Evolutionary conservation across 2,329 filamentous ascomycete genomes (phyloP).

Genomic region (Fusarium ramigenum): DNA sequence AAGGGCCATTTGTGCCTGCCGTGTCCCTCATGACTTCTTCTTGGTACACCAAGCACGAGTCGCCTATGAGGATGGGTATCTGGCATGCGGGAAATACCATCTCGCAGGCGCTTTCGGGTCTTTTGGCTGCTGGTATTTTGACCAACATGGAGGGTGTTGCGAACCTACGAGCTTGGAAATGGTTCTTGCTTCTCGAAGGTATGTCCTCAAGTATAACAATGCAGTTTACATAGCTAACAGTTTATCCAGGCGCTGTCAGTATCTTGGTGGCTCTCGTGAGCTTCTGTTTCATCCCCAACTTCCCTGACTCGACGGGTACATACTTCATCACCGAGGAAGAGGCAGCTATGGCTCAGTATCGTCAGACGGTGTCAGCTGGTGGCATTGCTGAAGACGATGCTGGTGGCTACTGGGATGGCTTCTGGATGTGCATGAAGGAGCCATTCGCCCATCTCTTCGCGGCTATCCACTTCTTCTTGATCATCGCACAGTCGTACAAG

Average conservation of each 20-base stretch:
- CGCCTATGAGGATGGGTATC: conserved; percentile 55
- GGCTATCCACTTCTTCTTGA: conserved; percentile 53
- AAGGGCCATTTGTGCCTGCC: conserved; percentile 56
- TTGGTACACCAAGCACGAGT: conserved; percentile 58
- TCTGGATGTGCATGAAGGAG: conserved; percentile 46
- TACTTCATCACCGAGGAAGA: conserved; percentile 51
- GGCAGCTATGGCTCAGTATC: conserved; percentile 50
- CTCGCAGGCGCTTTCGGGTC: conserved; percentile 55
- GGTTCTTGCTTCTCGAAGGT: conserved; percentile 54
- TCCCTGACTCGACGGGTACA: conserved; percentile 46
- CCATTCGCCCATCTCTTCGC: conserved; percentile 52
- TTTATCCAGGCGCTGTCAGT: conserved; percentile 39
- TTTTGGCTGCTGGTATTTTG: conserved; percentile 55
- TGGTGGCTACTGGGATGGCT: conserved; percentile 51
- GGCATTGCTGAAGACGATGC: conserved; percentile 49
- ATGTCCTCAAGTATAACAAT: neutral
- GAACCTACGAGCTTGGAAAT: conserved; percentile 51
- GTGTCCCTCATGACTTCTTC: conserved; percentile 55
- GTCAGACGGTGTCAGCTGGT: conserved; percentile 49
- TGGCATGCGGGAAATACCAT: conserved; percentile 58
- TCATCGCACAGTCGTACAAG: conserved; percentile 54
- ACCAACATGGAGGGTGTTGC: conserved; percentile 53
- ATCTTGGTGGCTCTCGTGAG: conserved; percentile 45
- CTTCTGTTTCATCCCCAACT: conserved; percentile 51
- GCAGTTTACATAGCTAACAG: neutral